phyloP scores from a whole-genome alignment of 2,329 filamentous ascomycete species.

The Fusarium robinianum region DNA sequence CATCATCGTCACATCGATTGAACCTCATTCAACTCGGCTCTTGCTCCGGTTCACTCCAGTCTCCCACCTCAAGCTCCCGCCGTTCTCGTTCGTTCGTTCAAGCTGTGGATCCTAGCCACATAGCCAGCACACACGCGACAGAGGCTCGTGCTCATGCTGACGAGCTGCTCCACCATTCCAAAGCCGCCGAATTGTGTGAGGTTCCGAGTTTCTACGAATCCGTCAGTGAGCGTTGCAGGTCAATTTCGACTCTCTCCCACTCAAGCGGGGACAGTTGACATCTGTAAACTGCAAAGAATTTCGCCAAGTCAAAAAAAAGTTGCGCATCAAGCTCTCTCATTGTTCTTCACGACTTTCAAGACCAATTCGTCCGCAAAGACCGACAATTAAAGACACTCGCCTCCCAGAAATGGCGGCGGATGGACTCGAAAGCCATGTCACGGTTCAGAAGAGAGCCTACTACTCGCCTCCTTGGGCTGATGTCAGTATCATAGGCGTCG shows the following conservation, averaged over 20 bases:
- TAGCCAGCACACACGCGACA: conserved; percentile 32
- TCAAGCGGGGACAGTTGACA: too few relatives aligned
- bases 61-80: background rate
- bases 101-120: conserved; percentile 32
- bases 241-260: too few relatives aligned
- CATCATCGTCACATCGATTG: background rate
- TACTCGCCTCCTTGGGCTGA: conserved; percentile 97
- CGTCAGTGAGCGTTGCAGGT: too few relatives aligned
- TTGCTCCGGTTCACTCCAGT: conserved; percentile 23
- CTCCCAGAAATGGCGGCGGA: conserved; percentile 16
- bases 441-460: conserved; percentile 65
- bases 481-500: conserved; percentile 94
- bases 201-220: too few relatives aligned
- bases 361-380: conserved; percentile 6
- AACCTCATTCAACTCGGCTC: background rate
- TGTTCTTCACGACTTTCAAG: too few relatives aligned
- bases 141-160: conserved; percentile 28
- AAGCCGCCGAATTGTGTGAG: conserved; percentile 26
- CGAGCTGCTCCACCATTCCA: conserved; percentile 28
- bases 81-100: conserved; percentile 21
- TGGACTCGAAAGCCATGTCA: conserved; percentile 48
- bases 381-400: conserved; percentile 14
- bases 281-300: too few relatives aligned
- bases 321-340: too few relatives aligned
- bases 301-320: too few relatives aligned